These are phyloP conservation scores for Penicillium glabrum DNA, from an alignment of 2,329 filamentous ascomycete genomes.

Conservation along the genomic window DNA sequence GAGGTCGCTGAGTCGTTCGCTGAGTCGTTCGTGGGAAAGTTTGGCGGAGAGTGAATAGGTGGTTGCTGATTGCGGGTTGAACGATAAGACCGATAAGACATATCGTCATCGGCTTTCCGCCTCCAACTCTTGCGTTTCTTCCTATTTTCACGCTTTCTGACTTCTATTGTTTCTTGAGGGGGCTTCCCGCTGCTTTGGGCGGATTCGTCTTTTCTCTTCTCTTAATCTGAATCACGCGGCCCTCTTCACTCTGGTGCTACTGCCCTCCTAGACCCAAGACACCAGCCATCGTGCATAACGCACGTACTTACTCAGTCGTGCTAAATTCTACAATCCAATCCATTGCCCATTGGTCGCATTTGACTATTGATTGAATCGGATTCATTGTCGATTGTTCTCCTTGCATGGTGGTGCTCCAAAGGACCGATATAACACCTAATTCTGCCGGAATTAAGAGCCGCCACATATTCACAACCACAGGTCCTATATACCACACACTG, in stretches of 20 bases:
- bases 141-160: not conserved
- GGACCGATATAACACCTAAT: not conserved
- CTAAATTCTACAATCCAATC: conserved; percentile 11
- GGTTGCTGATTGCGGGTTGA: not conserved
- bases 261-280: not conserved
- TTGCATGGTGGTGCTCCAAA: not conserved
- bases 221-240: not conserved
- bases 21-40: not conserved
- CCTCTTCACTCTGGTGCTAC: not conserved
- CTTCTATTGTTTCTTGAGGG: not conserved
- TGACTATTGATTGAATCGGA: not conserved
- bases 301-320: conserved; percentile 2
- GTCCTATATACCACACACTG: conserved; percentile 1
- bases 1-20: not conserved
- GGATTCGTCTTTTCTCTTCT: not conserved
- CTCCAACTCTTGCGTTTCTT: not conserved
- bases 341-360: conserved; percentile 8
- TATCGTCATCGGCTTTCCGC: not conserved
- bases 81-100: not conserved
- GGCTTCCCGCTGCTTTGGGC: not conserved
- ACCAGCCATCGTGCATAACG: conserved; percentile 3
- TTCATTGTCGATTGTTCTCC: not conserved
- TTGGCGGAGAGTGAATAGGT: not conserved
- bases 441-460: conserved; percentile 11
- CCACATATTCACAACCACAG: not conserved